Evolutionary conservation across 1,139 yeast species (phyloP).

Genomic region (Kluyveromyces sp.): DNA sequence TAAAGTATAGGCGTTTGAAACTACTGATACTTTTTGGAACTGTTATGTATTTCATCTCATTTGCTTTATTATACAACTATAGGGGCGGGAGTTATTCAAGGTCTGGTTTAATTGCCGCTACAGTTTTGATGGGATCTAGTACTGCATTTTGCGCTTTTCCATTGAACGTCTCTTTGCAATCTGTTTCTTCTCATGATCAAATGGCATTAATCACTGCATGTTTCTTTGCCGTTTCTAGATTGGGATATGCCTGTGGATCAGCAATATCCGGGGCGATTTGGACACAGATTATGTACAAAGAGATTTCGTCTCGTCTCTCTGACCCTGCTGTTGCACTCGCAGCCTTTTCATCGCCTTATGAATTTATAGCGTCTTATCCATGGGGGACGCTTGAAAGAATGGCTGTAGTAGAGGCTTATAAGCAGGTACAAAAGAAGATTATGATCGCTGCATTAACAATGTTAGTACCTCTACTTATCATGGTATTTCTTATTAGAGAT

Average conservation of each 20-base stretch:
- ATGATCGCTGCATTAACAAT: constrained; percentile 39
- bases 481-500: constrained; percentile 46
- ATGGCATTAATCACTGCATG: constrained; percentile 52
- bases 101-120: constrained; percentile 54
- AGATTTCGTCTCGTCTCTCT: constrained; percentile 18
- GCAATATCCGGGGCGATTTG: constrained; percentile 54
- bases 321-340: constrained; percentile 32
- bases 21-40: constrained; percentile 51
- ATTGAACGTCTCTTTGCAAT: constrained; percentile 52
- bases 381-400: constrained; percentile 42
- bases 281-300: constrained; percentile 39
- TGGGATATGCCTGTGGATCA: constrained; percentile 46
- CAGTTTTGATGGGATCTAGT: constrained; percentile 58
- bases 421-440: constrained; percentile 43
- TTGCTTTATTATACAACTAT: constrained; percentile 48
- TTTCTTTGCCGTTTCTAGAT: constrained; percentile 44
- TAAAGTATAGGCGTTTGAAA: constrained; percentile 44
- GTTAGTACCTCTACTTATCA: constrained; percentile 31
- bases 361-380: constrained; percentile 36
- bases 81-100: constrained; percentile 44
- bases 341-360: constrained; percentile 47
- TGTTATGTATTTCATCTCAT: constrained; percentile 43
- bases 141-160: constrained; percentile 64
- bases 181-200: constrained; percentile 51
- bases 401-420: constrained; percentile 48